Evolutionary conservation across 768 basidiomycete genomes (phyloP).

Genomic region (Daedaleopsis nitida): DNA sequence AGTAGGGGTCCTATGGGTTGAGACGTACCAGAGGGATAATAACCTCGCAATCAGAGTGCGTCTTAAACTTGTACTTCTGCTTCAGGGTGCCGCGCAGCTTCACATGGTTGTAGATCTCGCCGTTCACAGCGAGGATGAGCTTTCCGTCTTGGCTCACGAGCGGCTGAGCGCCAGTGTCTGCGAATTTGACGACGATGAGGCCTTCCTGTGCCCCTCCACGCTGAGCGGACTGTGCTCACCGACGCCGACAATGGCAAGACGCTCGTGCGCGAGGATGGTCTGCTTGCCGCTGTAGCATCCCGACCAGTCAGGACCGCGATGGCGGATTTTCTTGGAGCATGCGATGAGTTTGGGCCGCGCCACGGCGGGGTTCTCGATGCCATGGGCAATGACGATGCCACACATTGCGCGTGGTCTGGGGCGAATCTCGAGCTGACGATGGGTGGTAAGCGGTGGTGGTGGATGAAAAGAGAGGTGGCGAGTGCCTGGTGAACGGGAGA

Average conservation of each 20-base stretch:
- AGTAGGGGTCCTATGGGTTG: neutral
- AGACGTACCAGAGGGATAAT: slow-evolving; percentile 81
- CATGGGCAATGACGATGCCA: slow-evolving; percentile 88
- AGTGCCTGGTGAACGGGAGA: neutral
- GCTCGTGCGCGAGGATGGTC: slow-evolving; percentile 88
- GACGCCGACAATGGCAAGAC: slow-evolving; percentile 96
- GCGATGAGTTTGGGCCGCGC: slow-evolving; percentile 79
- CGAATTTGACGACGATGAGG: neutral
- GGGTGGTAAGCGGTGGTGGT: neutral
- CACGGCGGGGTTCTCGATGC: slow-evolving; percentile 66
- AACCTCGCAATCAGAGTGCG: slow-evolving; percentile 97
- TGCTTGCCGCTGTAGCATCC: slow-evolving; percentile 89
- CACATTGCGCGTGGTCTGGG: slow-evolving; percentile 60
- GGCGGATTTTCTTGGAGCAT: slow-evolving; percentile 86
- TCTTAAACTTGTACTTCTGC: slow-evolving; percentile 81
- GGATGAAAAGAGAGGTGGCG: neutral
- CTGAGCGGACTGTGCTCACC: slow-evolving; percentile 53
- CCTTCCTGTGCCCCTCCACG: neutral
- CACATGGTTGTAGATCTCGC: slow-evolving; percentile 98
- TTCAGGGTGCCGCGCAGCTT: slow-evolving; percentile 71
- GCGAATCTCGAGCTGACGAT: neutral
- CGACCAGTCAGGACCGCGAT: slow-evolving; percentile 98
- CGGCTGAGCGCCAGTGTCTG: slow-evolving; percentile 97
- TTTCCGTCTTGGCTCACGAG: slow-evolving; percentile 85
- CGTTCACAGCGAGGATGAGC: slow-evolving; percentile 88